Base-by-base conservation (phyloP, 805 yeast genomes). In the Maudiozyma barnettii region DNA sequence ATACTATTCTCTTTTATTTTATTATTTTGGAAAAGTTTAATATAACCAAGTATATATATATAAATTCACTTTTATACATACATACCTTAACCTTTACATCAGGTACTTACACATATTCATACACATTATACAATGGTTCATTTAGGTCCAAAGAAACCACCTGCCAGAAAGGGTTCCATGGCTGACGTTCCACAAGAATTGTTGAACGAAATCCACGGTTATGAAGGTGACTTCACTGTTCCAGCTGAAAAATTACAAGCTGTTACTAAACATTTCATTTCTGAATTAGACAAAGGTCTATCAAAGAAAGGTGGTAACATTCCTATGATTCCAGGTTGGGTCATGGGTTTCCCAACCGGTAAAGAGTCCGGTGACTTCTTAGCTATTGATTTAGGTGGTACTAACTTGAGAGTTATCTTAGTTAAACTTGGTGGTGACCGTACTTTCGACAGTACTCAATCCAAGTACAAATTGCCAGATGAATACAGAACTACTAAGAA, bases 241-340 rank as follows among this genome's bases (percentile, higher is more conserved):
- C 60, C 81, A 20, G 71, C 77, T 13, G 79, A 72, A 8, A 78
- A 73, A 53, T 76, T 91, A 62, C 73, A 74, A 56, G 67, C 72
- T 49, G 80, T 91, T 67, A 79, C 87, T 44, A 75, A 76, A 43
- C 95, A 83, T 62, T 91, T 91, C 67, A 76, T 83, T 46, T 49
- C 65, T 22, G 98, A 91, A 69, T 78, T 91, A 58, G 79, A 81
- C 53, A 84, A 84, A 66, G 97, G 97, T 51, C 75, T 84, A 55
- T 74, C 82, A 50, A 74, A 76, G 61, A 67, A 74, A 49, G 91
- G 93, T 45, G 95, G 93, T 49, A 83, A 82, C 66, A 87, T 88
- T 61, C 98, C 99, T 51, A 91, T 91, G 98, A 89, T 84, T 63
- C 95, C 95, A 43, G 86, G 95, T 52, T 91, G 97, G 97, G 97